Base-by-base conservation (phyloP, 129 eudicot species). In the Flaveria ramosissima region DNA sequence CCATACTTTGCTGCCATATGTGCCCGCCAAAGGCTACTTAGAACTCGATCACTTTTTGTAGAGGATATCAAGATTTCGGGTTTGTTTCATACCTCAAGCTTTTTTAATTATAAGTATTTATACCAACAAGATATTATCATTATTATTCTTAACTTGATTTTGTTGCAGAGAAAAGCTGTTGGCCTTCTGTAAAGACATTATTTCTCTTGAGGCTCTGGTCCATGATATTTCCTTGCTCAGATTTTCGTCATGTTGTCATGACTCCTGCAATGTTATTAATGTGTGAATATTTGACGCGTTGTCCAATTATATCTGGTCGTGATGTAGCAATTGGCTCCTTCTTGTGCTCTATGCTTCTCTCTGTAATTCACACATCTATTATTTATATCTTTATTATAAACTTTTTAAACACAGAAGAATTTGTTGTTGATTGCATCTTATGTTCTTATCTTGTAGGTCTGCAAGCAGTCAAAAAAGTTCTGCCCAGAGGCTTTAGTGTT, bases 221-320 rank as follows among this genome's bases (percentile, higher is more conserved):
- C 27, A 83, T 95, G 97, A 89, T 90, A 80, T 95, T 87, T 75
- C 99, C 99, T 57, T 95, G 99, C 83, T 95, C 99, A 66, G 99
- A 95, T 88, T 95, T 89, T 78, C 97, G 99, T 14, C 99, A 95
- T 67, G 94, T 78, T 47, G 99, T 95, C 30, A 91, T 88, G 96
- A 95, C 99, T 3, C 99, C 99, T 20, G 96, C 96, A 65, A 82
- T 87, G 32, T 73, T 91, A 75, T 81, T 95, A 64, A 91, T 88
- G 94, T 95, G 90, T 78, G 99, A 91, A 84, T 95, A 89, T 86
- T 80, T 95, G 59, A 89, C 91, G 86, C 92, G 99, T 32, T 95
- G 99, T 81, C 97, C 97, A 6, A 77, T 95, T 70, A 78, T 69
- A 53, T 88, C 83, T 73, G 99, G 92, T 12, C 89, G 96, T 23